Conservation (phyloP, 2,329 filamentous ascomycete species). For the Trichoderma sp. region DNA sequence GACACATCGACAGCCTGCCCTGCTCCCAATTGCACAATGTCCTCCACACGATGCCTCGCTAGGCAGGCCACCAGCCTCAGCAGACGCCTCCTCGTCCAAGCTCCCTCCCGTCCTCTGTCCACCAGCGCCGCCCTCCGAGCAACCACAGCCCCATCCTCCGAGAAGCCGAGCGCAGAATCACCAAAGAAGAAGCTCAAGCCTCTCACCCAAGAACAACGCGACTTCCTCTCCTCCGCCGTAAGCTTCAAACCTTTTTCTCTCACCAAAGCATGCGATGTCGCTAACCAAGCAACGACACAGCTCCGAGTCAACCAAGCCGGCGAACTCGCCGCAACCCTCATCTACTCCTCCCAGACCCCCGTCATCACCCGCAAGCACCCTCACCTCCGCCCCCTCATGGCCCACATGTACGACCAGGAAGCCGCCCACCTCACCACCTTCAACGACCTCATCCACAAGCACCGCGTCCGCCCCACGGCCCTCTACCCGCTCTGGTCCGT, state of each 20-base stretch:
- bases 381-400: slow-evolving; percentile 86
- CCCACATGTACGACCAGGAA: slow-evolving; percentile 98
- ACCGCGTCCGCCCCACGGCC: slow-evolving; percentile 87
- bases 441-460: slow-evolving; percentile 78
- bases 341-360: slow-evolving; percentile 88
- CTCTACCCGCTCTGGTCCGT: slow-evolving; percentile 89
- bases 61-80: slow-evolving; percentile 25
- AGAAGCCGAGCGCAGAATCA: slow-evolving; percentile 15
- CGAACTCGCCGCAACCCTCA: slow-evolving; percentile 93
- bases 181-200: slow-evolving; percentile 55
- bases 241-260: slow-evolving; percentile 31
- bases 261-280: not conserved
- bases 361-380: slow-evolving; percentile 79
- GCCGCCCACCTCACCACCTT: slow-evolving; percentile 84
- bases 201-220: slow-evolving; percentile 68
- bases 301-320: slow-evolving; percentile 97
- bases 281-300: slow-evolving; percentile 42
- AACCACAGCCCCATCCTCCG: slow-evolving; percentile 20
- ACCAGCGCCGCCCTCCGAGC: slow-evolving; percentile 31
- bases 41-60: slow-evolving; percentile 31
- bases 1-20: no score
- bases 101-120: slow-evolving; percentile 28
- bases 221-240: slow-evolving; percentile 75
- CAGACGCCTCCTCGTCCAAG: slow-evolving; percentile 16
- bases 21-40: slow-evolving; percentile 28